Evolutionary conservation across 2,329 filamentous ascomycete species (phyloP), one percentile per base, ranked within the genome.

Genomic region (Xylariaceae sp.): DNA sequence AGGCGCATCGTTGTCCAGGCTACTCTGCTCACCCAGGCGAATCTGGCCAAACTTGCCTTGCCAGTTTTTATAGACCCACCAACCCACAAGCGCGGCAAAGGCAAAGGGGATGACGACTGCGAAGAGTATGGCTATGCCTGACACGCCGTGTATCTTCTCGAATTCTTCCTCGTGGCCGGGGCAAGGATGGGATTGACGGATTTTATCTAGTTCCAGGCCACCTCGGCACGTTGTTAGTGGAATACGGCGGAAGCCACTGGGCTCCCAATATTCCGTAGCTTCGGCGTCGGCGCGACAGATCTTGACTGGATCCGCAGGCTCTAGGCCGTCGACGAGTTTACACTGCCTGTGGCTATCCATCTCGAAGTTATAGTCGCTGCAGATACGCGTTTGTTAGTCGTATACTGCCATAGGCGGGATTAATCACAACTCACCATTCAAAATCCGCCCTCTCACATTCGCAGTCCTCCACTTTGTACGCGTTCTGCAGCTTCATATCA

Each of bases 351-450:
- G 87, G 27, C 73, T 78, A 67, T 88, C 82, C 42, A 87, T 82
- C 66, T 97, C 85, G 68, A 82, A 99, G 70, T 99, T 99, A 77
- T 90, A 99, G 66, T 95, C 92, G 71, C 89, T 94, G 57, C 6
- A 41, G 14, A 17, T 39, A 32, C 14, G 14, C 10, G 5, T 1
- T 33, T 15, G 56, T 71, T 59, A 71, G 68, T 52, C 49, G 35
- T 27, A 27, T 7, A 7, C 22, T 4, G 22, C 22, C 22, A 27
- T 5, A 27, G 22, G 22, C 22, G 22, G 22, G 7, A 27, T 4
- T 27, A 7, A 27, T 27, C 22, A 27, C 22, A 11, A 71, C 83
- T 73, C 72, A 91, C 88, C 94, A 99, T 77, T 99, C 94, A 66
- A 86, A 99, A 70, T 99, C 94, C 51, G 82, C 79, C 45, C 90